Base-by-base conservation (phyloP, 1,139 yeast genomes). In the Suzukiozyma palmioleophila region DNA sequence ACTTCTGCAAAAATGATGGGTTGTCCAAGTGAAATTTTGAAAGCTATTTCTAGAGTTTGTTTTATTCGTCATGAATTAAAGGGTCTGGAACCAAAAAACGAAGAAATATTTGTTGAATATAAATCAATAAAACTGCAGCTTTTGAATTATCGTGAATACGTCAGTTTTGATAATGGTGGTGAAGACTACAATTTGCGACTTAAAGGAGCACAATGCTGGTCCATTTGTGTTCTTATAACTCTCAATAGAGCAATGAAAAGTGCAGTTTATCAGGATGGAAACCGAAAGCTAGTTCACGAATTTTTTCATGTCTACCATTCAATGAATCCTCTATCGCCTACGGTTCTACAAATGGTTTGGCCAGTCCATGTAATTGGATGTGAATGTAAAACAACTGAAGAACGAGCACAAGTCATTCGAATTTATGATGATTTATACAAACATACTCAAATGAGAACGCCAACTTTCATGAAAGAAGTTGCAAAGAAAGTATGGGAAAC, bases 291-390 rank as follows among this genome's bases (percentile, higher is more conserved):
- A 8, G 60, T 73, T 3, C 50, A 57, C 34, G 81, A 76, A 45
- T 76, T 76, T 46, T 65, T 75, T 2, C 59, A 61, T 10, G 64
- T 67, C 2, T 75, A 75, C 47, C 60, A 63, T 2, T 54, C 72
- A 0, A 57, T 76, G 65, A 67, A 72, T 16, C 51, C 69, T 1
- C 50, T 52, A 7, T 64, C 74, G 1, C 77, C 79, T 2, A 53
- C 69, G 21, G 71, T 74, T 2, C 74, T 79, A 1, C 81, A 76
- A 47, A 76, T 76, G 81, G 79, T 76, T 2, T 76, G 81, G 81
- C 81, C 81, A 0, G 59, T 75, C 1, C 73, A 71, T 50, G 71
- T 73, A 8, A 59, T 75, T 35, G 75, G 72, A 1, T 60, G 77
- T 36, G 68, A 64, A 43, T 67, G 75, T 39, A 46, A 49, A 11